Percentiles rank a stretch among this genome's conserved stretches.
Conservation (phyloP, 2,329 filamentous ascomycete genomes). For the Emmonsiellopsis sp. region DNA sequence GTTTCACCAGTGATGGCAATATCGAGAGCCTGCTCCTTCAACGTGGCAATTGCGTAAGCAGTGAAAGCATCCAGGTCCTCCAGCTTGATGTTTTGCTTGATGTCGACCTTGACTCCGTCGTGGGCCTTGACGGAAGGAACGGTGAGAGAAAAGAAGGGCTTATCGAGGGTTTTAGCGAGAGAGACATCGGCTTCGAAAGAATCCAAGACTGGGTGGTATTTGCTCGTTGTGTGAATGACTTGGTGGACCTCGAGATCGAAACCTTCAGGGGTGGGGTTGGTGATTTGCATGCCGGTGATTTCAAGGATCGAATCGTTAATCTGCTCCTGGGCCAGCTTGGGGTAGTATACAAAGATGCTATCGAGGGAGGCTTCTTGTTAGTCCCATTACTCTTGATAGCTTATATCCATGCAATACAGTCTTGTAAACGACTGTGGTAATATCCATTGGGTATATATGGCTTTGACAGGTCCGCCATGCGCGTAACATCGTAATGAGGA, state of each 20-base stretch:
- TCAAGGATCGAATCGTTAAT: slow-evolving; percentile 44
- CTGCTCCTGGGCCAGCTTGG: slow-evolving; percentile 46
- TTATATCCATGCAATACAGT: too few relatives aligned
- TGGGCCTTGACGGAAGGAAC: slow-evolving; percentile 38
- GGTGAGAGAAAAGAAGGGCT: slow-evolving; percentile 35
- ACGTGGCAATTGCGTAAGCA: slow-evolving; percentile 39
- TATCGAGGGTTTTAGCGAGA: slow-evolving; percentile 30
- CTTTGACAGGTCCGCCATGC: too few relatives aligned
- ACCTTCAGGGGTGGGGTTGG: slow-evolving; percentile 38
- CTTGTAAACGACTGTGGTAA: too few relatives aligned
- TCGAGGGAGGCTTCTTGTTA: not conserved
- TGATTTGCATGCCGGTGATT: slow-evolving; percentile 42
- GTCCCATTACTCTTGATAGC: not conserved
- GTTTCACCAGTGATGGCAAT: slow-evolving; percentile 45
- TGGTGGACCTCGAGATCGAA: slow-evolving; percentile 41
- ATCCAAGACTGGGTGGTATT: slow-evolving; percentile 46
- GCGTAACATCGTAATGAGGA: not conserved
- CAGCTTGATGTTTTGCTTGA: slow-evolving; percentile 39
- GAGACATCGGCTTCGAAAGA: slow-evolving; percentile 44
- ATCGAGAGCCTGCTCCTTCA: slow-evolving; percentile 40
- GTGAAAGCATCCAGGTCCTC: slow-evolving; percentile 37
- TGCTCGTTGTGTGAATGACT: slow-evolving; percentile 38
- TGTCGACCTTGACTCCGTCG: slow-evolving; percentile 30
- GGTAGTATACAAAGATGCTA: slow-evolving; percentile 51
- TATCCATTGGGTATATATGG: too few relatives aligned